A percentile compares a stretch with the other conserved stretches of the same genome.
Conservation (phyloP, 192 early-diverging fungal species). For the Mortierella claussenii region DNA sequence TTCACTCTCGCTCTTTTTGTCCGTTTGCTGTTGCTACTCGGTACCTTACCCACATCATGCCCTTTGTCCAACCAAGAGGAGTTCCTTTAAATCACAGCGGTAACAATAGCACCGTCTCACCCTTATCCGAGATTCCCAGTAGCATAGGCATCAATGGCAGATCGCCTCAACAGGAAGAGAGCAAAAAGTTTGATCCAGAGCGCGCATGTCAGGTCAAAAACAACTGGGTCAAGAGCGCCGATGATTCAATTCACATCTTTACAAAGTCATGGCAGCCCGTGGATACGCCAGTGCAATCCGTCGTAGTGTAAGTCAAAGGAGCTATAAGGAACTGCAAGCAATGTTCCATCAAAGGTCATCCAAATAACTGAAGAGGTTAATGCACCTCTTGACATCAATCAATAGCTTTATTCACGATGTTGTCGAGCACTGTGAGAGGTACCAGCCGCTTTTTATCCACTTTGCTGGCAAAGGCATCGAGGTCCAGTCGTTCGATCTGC, state of each 20-base stretch:
- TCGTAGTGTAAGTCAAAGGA: slow-evolving; percentile 42
- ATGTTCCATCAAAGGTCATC: too few species aligned
- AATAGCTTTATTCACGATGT: slow-evolving; percentile 45
- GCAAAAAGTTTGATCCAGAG: background rate
- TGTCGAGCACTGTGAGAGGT: slow-evolving; percentile 40
- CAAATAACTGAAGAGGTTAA: too few species aligned
- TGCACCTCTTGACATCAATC: too few species aligned
- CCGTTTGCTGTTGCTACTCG: background rate
- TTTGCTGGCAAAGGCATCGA: slow-evolving; percentile 41
- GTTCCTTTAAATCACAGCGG: background rate
- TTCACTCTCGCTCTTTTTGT: background rate
- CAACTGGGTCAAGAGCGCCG: slow-evolving; percentile 30
- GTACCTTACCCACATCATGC: slow-evolving; percentile 9
- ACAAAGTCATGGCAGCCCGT: slow-evolving; percentile 42
- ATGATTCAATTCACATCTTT: slow-evolving; percentile 28
- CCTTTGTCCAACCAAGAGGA: slow-evolving; percentile 39
- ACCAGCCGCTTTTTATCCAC: slow-evolving; percentile 26
- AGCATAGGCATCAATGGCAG: background rate
- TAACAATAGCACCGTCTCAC: background rate
- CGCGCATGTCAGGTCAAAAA: slow-evolving; percentile 15
- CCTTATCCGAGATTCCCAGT: too few species aligned
- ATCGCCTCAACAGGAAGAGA: background rate
- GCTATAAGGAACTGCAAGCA: too few species aligned
- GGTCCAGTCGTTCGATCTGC: slow-evolving; percentile 43
- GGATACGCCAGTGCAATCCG: slow-evolving; percentile 2